Evolutionary conservation across 2,329 filamentous ascomycete species (phyloP).

Genomic region (Arthrinium puccinioides): DNA sequence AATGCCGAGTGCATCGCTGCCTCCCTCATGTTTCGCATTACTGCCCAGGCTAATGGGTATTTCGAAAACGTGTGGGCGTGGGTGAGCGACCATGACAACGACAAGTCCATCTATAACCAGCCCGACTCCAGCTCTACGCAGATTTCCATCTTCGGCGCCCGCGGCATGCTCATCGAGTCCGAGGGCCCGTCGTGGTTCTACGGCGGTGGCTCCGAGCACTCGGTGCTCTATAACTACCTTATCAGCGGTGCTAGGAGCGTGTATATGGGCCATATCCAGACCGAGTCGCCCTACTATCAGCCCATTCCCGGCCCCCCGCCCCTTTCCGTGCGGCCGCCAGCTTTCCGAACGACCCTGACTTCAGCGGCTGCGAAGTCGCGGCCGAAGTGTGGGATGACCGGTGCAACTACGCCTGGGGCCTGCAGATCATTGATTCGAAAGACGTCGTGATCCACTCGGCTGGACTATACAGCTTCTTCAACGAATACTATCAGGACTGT

Average conservation of each 20-base stretch:
- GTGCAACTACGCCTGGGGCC: conserved; percentile 36
- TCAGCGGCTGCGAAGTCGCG: not conserved
- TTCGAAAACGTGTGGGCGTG: conserved; percentile 55
- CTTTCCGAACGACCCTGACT: not conserved
- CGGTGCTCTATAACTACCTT: conserved; percentile 44
- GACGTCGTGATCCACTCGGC: conserved; percentile 40
- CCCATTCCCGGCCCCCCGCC: conserved; percentile 32
- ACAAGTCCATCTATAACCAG: conserved; percentile 38
- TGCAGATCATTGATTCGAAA: conserved; percentile 41
- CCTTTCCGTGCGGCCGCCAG: conserved; percentile 22
- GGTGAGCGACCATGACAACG: conserved; percentile 55
- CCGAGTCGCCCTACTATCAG: conserved; percentile 35
- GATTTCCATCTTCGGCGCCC: conserved; percentile 24
- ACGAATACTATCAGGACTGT: conserved; percentile 24
- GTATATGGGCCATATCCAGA: conserved; percentile 33
- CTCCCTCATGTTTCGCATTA: conserved; percentile 43
- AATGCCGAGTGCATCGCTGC: conserved; percentile 52
- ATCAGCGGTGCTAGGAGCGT: conserved; percentile 38
- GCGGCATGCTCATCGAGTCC: conserved; percentile 27
- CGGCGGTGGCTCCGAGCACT: conserved; percentile 43
- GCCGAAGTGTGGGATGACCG: conserved; percentile 19
- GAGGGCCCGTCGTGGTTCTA: conserved; percentile 25
- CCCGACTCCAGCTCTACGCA: conserved; percentile 8
- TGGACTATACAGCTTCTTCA: not conserved
- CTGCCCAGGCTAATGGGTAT: conserved; percentile 35